Evolutionary conservation across 805 yeast species (phyloP), one percentile per base, ranked within the genome.

Genomic region (Nakazawaea populi): DNA sequence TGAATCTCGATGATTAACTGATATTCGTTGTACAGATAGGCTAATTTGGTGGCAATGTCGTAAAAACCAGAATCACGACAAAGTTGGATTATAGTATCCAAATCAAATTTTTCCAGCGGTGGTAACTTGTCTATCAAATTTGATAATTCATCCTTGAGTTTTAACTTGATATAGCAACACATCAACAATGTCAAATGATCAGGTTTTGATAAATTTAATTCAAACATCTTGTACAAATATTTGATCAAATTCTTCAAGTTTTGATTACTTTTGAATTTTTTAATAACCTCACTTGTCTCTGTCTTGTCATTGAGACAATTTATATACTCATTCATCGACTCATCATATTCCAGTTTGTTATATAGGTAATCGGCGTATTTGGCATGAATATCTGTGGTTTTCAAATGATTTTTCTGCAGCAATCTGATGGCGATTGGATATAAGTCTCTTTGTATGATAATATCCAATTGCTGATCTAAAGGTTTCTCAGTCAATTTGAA

Each of bases 131-230:
- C 72, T 28, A 89, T 74, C 58, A 88, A 89, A 5, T 63, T 56
- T 38, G 74, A 74, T 30, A 92, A 69, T 44, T 83, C 83, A 1
- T 74, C 77, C 3, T 73, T 74, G 53, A 76, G 76, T 54, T 85
- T 87, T 58, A 89, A 67, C 60, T 90, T 89, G 54, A 96, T 87
- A 59, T 85, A 83, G 46, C 92, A 82, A 54, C 92, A 85, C 29
- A 91, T 66, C 40, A 91, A 70, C 29, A 92, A 66, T 0, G 96
- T 90, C 5, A 89, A 76, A 64, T 92, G 97, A 60, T 90, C 95
- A 32, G 80, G 74, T n/a, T 79, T 78, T 0, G 96, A 83, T 11
- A 75, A 56, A 2, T 76, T 74, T 42, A 73, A 64, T 6, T 74
- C 74, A 49, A 86, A 72, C 55, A 90, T 70, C 10, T 76, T 76